These are phyloP conservation scores for Trametes sp. DNA, from an alignment of 1,284 basidiomycete genomes.

Conservation along the genomic window DNA sequence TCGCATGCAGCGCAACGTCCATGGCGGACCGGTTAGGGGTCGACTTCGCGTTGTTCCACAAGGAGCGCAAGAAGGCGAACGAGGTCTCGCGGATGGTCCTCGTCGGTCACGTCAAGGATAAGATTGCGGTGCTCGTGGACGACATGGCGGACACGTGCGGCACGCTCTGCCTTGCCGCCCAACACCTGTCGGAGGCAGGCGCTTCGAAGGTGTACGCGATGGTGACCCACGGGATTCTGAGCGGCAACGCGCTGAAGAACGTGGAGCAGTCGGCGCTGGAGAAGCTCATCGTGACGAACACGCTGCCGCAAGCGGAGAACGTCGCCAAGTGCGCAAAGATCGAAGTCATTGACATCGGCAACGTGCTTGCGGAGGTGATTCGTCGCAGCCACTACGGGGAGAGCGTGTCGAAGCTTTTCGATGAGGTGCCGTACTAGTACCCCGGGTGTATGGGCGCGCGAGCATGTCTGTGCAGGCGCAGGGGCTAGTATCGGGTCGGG, in stretches of 20 bases:
- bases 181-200: constrained; percentile 91
- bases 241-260: constrained; percentile 82
- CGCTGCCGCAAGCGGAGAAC: constrained; percentile 91
- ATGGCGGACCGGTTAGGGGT: constrained; percentile 97
- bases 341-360: constrained; percentile 95
- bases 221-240: constrained; percentile 97
- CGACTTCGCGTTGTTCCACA: constrained; percentile 99
- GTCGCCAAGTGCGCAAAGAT: constrained; percentile 83
- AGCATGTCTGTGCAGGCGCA: constrained; percentile 1
- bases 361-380: constrained; percentile 97
- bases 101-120: constrained; percentile 93
- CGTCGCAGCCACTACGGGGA: constrained; percentile 89
- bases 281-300: constrained; percentile 98
- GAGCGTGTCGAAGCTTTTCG: constrained; percentile 83
- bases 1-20: constrained; percentile 82
- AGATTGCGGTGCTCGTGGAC: constrained; percentile 97
- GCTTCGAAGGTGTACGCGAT: constrained; percentile 89
- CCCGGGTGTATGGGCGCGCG: background rate
- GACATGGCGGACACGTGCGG: constrained; percentile 99
- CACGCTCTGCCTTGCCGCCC: constrained; percentile 92
- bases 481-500: constrained; percentile 8
- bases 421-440: constrained; percentile 82
- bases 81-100: constrained; percentile 99
- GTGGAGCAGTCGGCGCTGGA: constrained; percentile 84
- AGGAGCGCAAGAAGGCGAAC: constrained; percentile 99